Conservation (phyloP, 2,329 filamentous ascomycete genomes). For the Plenodomus tracheiphilus region DNA sequence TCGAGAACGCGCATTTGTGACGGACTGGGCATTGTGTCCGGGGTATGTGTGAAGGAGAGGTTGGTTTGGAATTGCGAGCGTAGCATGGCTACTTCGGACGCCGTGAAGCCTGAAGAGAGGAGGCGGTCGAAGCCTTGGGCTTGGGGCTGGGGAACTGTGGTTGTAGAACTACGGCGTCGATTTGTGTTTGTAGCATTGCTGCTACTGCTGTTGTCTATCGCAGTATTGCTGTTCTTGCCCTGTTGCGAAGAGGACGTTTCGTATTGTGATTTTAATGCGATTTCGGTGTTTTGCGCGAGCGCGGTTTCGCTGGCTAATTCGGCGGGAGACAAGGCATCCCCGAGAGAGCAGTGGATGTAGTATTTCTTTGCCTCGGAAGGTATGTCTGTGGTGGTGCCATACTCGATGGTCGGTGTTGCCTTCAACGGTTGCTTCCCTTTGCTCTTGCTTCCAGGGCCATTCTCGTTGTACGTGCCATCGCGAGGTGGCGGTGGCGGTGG, state of each 20-base stretch:
- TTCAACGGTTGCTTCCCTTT: conserved; percentile 71
- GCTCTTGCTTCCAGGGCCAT: conserved; percentile 45
- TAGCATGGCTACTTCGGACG: conserved; percentile 80
- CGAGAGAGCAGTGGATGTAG: conserved; percentile 95
- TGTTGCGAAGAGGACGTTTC: conserved; percentile 19
- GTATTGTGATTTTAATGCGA: conserved; percentile 38
- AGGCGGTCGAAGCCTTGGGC: conserved; percentile 91
- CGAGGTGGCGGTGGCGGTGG: conserved; percentile 52
- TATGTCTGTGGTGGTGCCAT: conserved; percentile 19
- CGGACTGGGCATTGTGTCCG: conserved; percentile 84
- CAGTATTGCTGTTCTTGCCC: conserved; percentile 15
- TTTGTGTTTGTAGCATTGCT: conserved; percentile 3
- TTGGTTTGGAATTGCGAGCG: conserved; percentile 88
- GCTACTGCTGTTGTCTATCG: conserved; percentile 6
- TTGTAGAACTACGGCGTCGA: conserved; percentile 26
- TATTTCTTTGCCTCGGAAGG: conserved; percentile 56
- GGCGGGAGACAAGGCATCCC: conserved; percentile 66
- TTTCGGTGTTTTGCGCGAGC: conserved; percentile 45
- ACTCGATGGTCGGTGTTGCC: conserved; percentile 42
- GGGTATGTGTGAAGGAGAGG: conserved; percentile 78
- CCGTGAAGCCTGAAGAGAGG: conserved; percentile 76
- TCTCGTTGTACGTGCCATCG: conserved; percentile 21
- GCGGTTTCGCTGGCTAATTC: conserved; percentile 72
- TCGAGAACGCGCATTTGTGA: conserved; percentile 77
- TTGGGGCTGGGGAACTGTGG: conserved; percentile 62